These are phyloP conservation scores for Venturiaceae sp. DNA, from an alignment of 2,329 filamentous ascomycete genomes.

Conservation along the genomic window DNA sequence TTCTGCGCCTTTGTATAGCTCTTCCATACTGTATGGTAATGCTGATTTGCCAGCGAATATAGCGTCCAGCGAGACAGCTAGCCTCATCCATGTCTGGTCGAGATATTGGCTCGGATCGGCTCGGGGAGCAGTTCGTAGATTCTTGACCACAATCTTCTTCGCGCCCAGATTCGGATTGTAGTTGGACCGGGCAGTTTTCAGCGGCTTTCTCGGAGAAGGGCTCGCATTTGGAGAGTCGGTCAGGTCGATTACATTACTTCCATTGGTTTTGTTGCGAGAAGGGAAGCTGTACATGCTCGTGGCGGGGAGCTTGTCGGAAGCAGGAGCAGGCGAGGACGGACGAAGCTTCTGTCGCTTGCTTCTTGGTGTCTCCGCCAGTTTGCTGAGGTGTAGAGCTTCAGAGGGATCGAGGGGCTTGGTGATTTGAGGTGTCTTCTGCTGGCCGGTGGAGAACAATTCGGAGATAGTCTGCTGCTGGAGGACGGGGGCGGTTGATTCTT, in stretches of 20 bases:
- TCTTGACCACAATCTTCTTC: slow-evolving; percentile 89
- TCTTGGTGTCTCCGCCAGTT: slow-evolving; percentile 2
- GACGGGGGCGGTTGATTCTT: no score
- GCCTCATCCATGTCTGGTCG: slow-evolving; percentile 60
- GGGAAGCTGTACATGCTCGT: slow-evolving; percentile 46
- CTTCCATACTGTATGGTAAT: slow-evolving; percentile 53
- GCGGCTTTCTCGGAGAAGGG: slow-evolving; percentile 12
- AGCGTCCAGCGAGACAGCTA: slow-evolving; percentile 61
- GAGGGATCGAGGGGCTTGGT: neutral
- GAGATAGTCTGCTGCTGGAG: slow-evolving; percentile 35
- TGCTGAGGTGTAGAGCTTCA: neutral
- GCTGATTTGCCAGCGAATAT: slow-evolving; percentile 61
- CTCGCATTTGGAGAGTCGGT: slow-evolving; percentile 28
- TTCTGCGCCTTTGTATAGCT: slow-evolving; percentile 83
- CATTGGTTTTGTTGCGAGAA: slow-evolving; percentile 24
- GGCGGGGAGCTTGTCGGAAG: slow-evolving; percentile 16
- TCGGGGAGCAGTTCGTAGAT: slow-evolving; percentile 58
- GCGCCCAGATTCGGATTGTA: slow-evolving; percentile 66
- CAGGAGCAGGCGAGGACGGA: slow-evolving; percentile 12
- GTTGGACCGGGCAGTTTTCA: slow-evolving; percentile 33
- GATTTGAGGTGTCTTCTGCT: slow-evolving; percentile 16
- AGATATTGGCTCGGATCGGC: slow-evolving; percentile 70
- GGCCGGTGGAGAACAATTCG: slow-evolving; percentile 30
- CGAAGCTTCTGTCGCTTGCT: slow-evolving; percentile 5
- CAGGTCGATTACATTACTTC: slow-evolving; percentile 26